These are phyloP conservation scores for Lachancea dasiensis DNA, from an alignment of 805 yeast genomes.

Conservation along the genomic window DNA sequence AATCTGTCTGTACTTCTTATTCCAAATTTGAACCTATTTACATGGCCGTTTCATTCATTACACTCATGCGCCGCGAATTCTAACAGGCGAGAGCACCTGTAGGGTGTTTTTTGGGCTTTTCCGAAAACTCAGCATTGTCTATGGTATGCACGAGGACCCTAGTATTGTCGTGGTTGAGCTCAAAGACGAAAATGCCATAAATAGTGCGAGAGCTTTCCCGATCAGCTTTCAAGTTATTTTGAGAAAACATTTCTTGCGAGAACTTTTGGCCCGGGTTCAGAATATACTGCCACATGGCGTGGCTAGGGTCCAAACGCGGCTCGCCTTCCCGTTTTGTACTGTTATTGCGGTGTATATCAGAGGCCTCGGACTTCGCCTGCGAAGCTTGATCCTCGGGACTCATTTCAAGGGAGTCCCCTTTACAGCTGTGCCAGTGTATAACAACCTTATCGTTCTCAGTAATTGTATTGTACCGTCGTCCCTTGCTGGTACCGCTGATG, in stretches of 20 bases:
- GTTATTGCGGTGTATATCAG: neutral
- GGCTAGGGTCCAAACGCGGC: neutral
- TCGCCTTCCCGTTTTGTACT: neutral
- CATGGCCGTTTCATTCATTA: neutral
- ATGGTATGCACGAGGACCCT: conserved; percentile 56
- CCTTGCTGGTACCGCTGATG: conserved; percentile 18
- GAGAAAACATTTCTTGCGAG: neutral
- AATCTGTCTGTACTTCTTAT: neutral
- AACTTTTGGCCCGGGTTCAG: conserved; percentile 2
- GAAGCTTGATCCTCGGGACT: conserved; percentile 5
- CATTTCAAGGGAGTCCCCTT: conserved; percentile 12
- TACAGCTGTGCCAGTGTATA: conserved; percentile 27
- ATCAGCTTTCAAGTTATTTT: conserved; percentile 1
- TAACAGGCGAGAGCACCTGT: conserved; percentile 23
- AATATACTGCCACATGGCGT: conserved; percentile 1
- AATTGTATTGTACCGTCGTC: conserved; percentile 12
- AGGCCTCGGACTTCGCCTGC: conserved; percentile 6
- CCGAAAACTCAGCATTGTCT: conserved; percentile 58
- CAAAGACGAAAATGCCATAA: conserved; percentile 59
- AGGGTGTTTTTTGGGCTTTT: conserved; percentile 31
- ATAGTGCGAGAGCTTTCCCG: conserved; percentile 19
- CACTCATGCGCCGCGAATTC: neutral
- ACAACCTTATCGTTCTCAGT: conserved; percentile 23
- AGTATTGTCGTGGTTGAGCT: conserved; percentile 50
- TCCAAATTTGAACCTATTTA: neutral